Base-by-base conservation (phyloP, 2,329 filamentous ascomycete genomes). In the Fusarium liriodendri region DNA sequence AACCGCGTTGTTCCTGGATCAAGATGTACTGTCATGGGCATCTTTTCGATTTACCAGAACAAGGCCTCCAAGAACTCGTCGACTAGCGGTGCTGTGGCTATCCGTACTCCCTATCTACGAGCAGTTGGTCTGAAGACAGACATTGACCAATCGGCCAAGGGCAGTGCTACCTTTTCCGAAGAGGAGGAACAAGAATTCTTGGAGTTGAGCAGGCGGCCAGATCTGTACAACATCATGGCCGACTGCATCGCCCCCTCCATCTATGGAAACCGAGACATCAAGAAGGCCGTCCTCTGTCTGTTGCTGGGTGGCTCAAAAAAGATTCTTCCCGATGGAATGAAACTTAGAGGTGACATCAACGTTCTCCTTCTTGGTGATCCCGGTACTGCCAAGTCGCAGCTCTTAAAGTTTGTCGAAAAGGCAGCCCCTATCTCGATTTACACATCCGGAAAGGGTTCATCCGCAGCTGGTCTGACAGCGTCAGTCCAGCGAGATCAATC, bases 391-490 rank as follows among this genome's bases (percentile, higher is more conserved):
- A 99, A 99, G 83, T 99, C 97, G 9, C 97, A 99, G 82, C 86
- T 99, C 8, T 87, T 99, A 45, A 99, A 99, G 82, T 99, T 98
- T 80, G 97, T 98, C 7, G 95, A 98, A 81, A 97, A 97, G 82
- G 96, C 94, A 8, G 94, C 97, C 2, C 97, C 97, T 2, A 98
- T 98, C 72, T 96, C 97, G 42, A 98, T 99, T 77, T 99, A 99
- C 85, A 99, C 97, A 0, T 99, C 97, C 6, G 97, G 97, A 77
- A 99, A 99, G 84, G 97, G 97, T 76, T 98, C 97, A 1, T 98
- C 96, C 2, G 97, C 97, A 20, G 97, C 97, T 55, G 97, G 97
- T 95, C 86, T 99, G 74, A 99, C 97, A 20, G 97, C 97, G 0
- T 98, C 97, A 0, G 97, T 99, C 2, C 97, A 99, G 78, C 92